phyloP scores from a whole-genome alignment of 73 alveolate species.

The Symbiodinium natans region DNA sequence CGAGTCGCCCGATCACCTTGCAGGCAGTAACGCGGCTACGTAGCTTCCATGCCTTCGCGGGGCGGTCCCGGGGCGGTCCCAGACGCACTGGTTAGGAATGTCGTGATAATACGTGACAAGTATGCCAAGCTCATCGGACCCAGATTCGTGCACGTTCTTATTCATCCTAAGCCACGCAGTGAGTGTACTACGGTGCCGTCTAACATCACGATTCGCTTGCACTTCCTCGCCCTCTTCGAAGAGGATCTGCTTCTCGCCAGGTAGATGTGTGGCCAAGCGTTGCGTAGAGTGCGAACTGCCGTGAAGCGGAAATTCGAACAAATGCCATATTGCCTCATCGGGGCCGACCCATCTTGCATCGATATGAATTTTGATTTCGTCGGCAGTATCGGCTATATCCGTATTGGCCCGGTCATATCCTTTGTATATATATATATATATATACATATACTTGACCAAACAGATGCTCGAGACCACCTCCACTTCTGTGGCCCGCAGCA shows the following conservation, averaged over 20 bases:
- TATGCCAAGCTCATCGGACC: no score
- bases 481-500: no score
- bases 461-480: neutral
- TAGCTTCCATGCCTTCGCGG: no score
- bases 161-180: constrained; percentile 20
- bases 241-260: neutral
- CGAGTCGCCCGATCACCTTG: neutral
- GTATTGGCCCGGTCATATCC: constrained; percentile 30
- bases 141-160: neutral
- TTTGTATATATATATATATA: neutral
- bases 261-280: constrained; percentile 11
- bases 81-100: no score
- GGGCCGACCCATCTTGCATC: constrained; percentile 24
- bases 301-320: constrained; percentile 20
- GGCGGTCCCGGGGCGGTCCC: no score
- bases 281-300: constrained; percentile 8
- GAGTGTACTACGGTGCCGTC: neutral
- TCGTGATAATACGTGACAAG: no score
- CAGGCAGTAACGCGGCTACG: neutral
- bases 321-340: constrained; percentile 26
- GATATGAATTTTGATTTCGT: neutral
- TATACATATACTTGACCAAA: neutral
- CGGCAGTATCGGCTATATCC: neutral
- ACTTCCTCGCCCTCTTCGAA: neutral
- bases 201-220: neutral